phyloP scores from a whole-genome alignment of 192 early-diverging fungal genomes.

The Chytriomyces sp. region DNA sequence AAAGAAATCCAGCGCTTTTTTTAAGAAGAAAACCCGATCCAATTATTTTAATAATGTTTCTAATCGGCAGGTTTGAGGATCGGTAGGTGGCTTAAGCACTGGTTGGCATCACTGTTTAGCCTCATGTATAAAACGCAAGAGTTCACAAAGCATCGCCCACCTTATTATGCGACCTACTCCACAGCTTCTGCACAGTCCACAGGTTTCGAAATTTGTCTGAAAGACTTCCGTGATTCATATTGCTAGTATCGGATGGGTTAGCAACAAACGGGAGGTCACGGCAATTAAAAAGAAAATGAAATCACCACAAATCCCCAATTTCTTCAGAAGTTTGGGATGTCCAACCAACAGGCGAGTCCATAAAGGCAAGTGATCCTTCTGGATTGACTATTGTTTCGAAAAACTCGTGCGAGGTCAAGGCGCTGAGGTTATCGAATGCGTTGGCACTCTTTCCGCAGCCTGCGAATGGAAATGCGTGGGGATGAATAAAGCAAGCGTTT shows the following conservation, averaged over 20 bases:
- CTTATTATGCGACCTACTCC: not conserved
- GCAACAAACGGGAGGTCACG: too few species aligned
- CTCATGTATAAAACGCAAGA: too few species aligned
- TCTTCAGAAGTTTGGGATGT: not conserved
- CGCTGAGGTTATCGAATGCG: constrained; percentile 8
- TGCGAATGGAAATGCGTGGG: not conserved
- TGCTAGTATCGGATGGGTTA: too few species aligned
- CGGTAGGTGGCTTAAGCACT: too few species aligned
- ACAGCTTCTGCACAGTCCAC: not conserved
- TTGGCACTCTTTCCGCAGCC: not conserved
- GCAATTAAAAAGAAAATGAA: too few species aligned
- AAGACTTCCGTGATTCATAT: too few species aligned
- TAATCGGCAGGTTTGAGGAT: too few species aligned
- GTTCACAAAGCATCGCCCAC: not conserved
- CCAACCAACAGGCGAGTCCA: not conserved
- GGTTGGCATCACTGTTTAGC: too few species aligned
- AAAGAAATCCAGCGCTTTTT: too few species aligned
- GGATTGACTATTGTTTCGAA: not conserved
- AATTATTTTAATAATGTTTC: too few species aligned
- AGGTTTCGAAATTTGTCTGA: not conserved
- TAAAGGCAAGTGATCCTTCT: not conserved
- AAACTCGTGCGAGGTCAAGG: constrained; percentile 9
- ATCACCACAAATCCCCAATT: not conserved
- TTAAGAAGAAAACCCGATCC: too few species aligned
- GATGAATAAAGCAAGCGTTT: too few species aligned